Percentiles rank a stretch among this genome's conserved stretches.
Evolutionary conservation across 73 alveolate genomes (phyloP).

Genomic region (Uronychia binucleata): DNA sequence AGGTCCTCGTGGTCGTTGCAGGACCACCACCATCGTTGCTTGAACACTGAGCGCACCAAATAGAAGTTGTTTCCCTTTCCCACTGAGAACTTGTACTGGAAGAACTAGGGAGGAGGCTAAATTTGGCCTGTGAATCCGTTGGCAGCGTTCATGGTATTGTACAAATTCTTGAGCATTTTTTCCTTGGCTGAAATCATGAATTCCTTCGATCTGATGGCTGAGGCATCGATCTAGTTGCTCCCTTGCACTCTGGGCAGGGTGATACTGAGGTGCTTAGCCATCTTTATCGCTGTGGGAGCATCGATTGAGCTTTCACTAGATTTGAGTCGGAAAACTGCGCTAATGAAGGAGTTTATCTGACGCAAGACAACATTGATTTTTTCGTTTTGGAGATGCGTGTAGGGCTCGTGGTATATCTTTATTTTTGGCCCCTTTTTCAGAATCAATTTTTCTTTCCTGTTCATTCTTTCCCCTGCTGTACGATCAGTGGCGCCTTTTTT

Average conservation of each 20-base stretch:
- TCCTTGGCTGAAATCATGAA: background rate
- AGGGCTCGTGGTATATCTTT: background rate
- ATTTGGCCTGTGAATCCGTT: background rate
- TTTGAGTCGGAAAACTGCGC: background rate
- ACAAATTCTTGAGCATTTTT: background rate
- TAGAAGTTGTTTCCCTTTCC: constrained; percentile 82
- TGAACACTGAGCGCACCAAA: constrained; percentile 69
- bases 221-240: background rate
- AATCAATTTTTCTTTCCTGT: background rate
- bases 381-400: background rate
- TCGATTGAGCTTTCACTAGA: background rate
- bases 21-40: constrained; percentile 87
- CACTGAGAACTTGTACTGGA: constrained; percentile 64
- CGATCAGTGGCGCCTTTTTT: no score
- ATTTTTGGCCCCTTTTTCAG: background rate
- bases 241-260: background rate
- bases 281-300: background rate
- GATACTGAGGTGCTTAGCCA: background rate
- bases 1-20: constrained; percentile 59
- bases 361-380: background rate
- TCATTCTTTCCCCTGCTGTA: background rate
- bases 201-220: background rate
- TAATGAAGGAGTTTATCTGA: background rate
- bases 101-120: background rate
- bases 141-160: background rate